Percentiles rank a stretch among this genome's conserved stretches.
Conservation (phyloP, 805 yeast genomes). For the Myxozyma kluyveri region DNA sequence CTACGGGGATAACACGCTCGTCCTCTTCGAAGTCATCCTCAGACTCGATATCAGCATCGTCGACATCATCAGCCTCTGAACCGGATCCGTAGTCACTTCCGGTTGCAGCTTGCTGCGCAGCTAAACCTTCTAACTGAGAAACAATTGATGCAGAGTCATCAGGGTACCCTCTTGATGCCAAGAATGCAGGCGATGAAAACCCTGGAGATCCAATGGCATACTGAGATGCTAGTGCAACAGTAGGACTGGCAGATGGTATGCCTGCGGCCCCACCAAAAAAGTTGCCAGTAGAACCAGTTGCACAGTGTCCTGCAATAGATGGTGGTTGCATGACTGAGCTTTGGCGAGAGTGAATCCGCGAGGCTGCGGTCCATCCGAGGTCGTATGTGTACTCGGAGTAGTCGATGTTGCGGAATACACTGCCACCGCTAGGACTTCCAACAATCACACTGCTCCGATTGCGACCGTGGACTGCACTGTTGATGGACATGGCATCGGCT, state of each 20-base stretch:
- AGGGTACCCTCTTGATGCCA: constrained; percentile 8
- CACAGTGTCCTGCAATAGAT: neutral
- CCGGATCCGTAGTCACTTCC: neutral
- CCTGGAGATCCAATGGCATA: constrained; percentile 10
- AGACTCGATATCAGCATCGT: neutral
- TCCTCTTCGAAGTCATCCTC: neutral
- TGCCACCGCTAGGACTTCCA: constrained; percentile 11
- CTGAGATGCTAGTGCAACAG: neutral
- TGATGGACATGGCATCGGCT: neutral
- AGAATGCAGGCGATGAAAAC: constrained; percentile 22
- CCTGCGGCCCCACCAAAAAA: neutral
- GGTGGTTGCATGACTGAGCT: constrained; percentile 13
- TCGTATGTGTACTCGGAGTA: constrained; percentile 30
- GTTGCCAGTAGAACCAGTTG: neutral
- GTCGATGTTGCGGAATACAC: constrained; percentile 15
- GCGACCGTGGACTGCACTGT: neutral
- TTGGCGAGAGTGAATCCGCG: constrained; percentile 28
- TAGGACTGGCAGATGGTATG: neutral
- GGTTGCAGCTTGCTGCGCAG: neutral
- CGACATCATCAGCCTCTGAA: neutral
- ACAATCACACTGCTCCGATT: constrained; percentile 8
- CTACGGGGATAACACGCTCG: neutral
- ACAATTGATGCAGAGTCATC: constrained; percentile 12
- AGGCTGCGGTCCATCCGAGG: constrained; percentile 30
- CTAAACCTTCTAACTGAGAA: constrained; percentile 5